Conservation (phyloP, 345 rosid genomes). For the Gossypium raimondii region DNA sequence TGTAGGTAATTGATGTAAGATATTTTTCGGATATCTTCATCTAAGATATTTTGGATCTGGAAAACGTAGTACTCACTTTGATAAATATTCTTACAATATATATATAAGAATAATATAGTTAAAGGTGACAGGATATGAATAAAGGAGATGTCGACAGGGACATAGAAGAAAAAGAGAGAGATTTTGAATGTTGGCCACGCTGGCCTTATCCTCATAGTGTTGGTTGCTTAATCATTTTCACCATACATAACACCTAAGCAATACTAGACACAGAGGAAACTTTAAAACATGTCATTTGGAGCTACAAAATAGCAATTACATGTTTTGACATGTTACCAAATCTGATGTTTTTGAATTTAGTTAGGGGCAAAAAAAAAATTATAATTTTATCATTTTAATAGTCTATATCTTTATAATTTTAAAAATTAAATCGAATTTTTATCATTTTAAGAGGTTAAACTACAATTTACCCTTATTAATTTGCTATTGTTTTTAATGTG, state of each 20-base stretch:
- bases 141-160: not conserved
- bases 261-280: not conserved
- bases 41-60: not conserved
- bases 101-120: not conserved
- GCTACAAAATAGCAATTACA: not conserved
- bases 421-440: no score
- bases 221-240: constrained; percentile 4
- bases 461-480: no score
- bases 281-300: no score
- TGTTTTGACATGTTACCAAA: not conserved
- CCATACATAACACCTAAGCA: not conserved
- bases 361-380: no score
- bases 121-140: not conserved
- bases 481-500: no score
- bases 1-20: not conserved
- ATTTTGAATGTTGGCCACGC: not conserved
- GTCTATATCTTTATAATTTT: no score
- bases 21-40: not conserved
- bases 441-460: no score
- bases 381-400: no score
- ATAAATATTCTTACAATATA: not conserved
- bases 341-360: no score
- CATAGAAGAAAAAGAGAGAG: not conserved
- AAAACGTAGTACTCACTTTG: not conserved
- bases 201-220: not conserved